These are phyloP conservation scores for Coelastrella sp. DNA, from an alignment of 139 green algal species.

Conservation along the genomic window DNA sequence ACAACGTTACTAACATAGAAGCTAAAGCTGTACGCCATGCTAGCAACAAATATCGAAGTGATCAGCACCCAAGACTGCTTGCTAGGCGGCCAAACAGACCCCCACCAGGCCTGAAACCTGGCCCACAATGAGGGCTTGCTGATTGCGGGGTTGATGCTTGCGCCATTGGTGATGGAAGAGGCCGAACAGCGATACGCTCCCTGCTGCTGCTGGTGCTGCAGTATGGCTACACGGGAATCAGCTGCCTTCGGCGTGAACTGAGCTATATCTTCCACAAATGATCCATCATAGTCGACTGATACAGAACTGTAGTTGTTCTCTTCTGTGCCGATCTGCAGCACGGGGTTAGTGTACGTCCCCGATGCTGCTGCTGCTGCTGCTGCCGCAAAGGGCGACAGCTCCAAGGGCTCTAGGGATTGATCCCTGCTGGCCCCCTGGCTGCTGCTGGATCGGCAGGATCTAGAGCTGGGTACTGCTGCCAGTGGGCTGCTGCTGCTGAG, in stretches of 20 bases:
- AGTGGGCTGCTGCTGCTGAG: background rate
- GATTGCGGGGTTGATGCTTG: background rate
- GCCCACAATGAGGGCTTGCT: background rate
- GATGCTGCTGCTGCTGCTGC: too few relatives aligned
- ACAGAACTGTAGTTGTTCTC: too few relatives aligned
- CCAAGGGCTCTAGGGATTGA: background rate
- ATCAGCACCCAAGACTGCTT: background rate
- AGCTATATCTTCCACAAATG: too few relatives aligned
- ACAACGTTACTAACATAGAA: constrained; percentile 3
- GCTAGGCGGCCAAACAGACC: background rate
- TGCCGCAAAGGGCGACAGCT: background rate
- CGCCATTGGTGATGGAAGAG: background rate
- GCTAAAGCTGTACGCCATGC: constrained; percentile 30
- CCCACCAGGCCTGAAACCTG: too few relatives aligned
- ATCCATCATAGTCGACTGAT: too few relatives aligned
- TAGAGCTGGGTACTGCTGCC: background rate
- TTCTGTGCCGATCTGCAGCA: too few relatives aligned
- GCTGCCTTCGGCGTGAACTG: too few relatives aligned
- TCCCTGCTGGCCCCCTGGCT: background rate
- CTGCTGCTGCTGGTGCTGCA: too few relatives aligned
- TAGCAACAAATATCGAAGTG: background rate
- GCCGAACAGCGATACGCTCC: too few relatives aligned
- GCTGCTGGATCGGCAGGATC: background rate
- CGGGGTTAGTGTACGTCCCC: background rate
- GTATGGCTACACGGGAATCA: too few relatives aligned